A percentile compares a stretch with the other conserved stretches of the same genome.
Evolutionary conservation across 2,329 filamentous ascomycete genomes (phyloP).

Genomic region (Zymoseptoria pseudotritici): DNA sequence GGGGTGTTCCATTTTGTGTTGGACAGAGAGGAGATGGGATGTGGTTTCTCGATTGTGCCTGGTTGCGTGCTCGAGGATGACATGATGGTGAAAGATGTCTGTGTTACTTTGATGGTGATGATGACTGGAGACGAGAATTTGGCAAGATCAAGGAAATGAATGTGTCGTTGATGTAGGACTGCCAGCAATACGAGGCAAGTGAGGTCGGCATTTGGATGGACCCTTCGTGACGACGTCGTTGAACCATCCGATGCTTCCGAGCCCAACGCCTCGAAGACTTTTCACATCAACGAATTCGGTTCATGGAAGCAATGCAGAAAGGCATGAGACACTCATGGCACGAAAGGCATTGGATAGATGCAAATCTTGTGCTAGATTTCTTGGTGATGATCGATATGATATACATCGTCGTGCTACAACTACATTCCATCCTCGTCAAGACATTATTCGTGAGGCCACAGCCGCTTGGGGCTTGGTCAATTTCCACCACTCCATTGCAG

Average conservation of each 20-base stretch:
- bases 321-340: too few relatives aligned
- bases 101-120: neutral
- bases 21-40: conserved; percentile 6
- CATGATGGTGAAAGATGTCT: neutral
- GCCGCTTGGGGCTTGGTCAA: neutral
- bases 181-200: neutral
- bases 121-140: too few relatives aligned
- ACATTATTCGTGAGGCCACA: neutral
- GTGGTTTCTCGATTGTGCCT: conserved; percentile 5
- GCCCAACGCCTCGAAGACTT: neutral
- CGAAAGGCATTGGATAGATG: neutral
- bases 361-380: too few relatives aligned
- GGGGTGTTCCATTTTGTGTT: conserved; percentile 23
- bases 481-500: neutral
- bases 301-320: neutral
- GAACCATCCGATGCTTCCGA: neutral
- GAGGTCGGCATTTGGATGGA: neutral
- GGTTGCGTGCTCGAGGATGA: neutral
- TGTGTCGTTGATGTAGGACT: neutral
- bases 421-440: neutral
- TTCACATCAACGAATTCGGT: neutral
- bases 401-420: neutral
- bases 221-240: neutral
- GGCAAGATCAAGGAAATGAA: too few relatives aligned
- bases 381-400: neutral